These are phyloP conservation scores for Fusarium redolens DNA, from an alignment of 2,329 filamentous ascomycete genomes.

Conservation along the genomic window DNA sequence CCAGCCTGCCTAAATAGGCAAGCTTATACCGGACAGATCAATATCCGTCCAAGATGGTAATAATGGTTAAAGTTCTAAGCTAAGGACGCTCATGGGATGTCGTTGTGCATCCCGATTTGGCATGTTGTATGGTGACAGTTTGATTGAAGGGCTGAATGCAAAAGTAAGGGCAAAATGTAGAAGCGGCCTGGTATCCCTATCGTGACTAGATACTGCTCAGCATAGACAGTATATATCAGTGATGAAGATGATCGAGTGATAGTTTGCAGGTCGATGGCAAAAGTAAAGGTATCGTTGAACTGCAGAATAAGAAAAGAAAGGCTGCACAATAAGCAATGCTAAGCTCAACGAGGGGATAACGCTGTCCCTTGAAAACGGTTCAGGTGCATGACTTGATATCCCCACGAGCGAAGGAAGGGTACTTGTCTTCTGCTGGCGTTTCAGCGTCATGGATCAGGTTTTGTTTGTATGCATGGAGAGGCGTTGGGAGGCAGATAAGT, in stretches of 20 bases:
- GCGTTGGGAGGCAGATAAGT: neutral
- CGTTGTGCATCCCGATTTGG: neutral
- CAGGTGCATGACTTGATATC: neutral
- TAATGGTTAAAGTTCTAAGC: slow-evolving; percentile 7
- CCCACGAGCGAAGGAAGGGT: neutral
- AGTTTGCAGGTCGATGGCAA: neutral
- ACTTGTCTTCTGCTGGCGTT: neutral
- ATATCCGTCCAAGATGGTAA: slow-evolving; percentile 12
- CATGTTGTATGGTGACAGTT: neutral
- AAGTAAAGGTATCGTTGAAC: slow-evolving; percentile 5
- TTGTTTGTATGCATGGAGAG: neutral
- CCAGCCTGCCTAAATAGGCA: slow-evolving; percentile 14
- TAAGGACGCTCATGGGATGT: neutral
- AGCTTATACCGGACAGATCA: neutral
- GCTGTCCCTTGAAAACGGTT: neutral
- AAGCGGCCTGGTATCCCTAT: neutral
- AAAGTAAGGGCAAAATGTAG: neutral
- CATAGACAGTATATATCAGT: neutral
- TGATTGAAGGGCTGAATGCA: neutral
- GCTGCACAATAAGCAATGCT: neutral
- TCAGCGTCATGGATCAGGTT: slow-evolving; percentile 2
- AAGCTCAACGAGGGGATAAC: neutral
- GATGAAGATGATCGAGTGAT: neutral
- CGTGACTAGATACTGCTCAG: neutral
- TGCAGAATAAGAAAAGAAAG: neutral